Evolutionary conservation across 768 basidiomycete genomes (phyloP), one percentile per base, ranked within the genome.

Genomic region (Lactarius akahatsu): DNA sequence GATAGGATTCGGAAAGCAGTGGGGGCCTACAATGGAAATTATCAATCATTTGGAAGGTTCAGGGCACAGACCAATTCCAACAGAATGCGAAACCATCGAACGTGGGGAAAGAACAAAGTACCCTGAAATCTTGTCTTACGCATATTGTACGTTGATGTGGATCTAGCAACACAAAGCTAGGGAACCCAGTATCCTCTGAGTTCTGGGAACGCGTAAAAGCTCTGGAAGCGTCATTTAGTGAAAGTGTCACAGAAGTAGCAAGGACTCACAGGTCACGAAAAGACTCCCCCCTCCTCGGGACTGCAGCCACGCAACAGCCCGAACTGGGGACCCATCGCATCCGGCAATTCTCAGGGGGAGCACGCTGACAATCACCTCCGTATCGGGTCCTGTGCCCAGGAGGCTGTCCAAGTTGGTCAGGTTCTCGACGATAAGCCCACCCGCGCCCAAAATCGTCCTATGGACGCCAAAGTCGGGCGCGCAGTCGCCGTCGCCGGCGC

Each of bases 391-490:
- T 28, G 40, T 50, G 11, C 18, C 61, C 62, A 62, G 34, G 41
- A 74, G 56, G 15, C 36, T 57, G 20, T 67, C 74, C 65, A 75
- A 54, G 59, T 71, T 73, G 30, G 66, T 70, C 57, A 76, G 56
- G 40, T 76, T 76, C 67, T 76, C 75, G 9, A 66, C 75, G 52
- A 76, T 76, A 28, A 74, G 50, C 18, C 69, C 65, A 0, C 71
- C 73, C 0, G 66, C 54, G 30, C 72, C 73, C 10, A 76, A 69
- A 20, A 75, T 32, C 7, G 59, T 62, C 7, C 59, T 34, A 57
- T 76, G 75, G n/a, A 71, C 72, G 41, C 66, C 66, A 62, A 67
- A 73, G 50, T 66, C 69, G 4, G 38, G 56, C 23, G 36, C 66
- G 30, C 41, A 28, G 18, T 5, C 18, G 30, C 41, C 41, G 18